Conservation (phyloP, 176 grass and related monocot genomes). For the Stipa capillata region DNA sequence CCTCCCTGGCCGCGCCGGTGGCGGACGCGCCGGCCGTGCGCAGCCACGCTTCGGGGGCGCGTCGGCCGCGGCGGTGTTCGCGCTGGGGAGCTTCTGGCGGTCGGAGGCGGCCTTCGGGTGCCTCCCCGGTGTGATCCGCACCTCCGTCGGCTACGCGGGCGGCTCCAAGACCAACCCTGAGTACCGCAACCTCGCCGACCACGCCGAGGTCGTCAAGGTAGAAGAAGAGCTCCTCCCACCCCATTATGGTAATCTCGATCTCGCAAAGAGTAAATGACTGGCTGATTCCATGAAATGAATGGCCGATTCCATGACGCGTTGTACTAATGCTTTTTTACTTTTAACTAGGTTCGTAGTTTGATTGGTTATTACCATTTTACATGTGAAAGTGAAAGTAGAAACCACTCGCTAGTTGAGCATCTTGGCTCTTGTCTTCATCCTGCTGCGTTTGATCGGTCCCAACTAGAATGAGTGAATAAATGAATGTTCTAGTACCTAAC, state of each 20-base stretch:
- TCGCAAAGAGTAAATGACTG: not conserved
- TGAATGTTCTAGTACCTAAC: not conserved
- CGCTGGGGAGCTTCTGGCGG: slow-evolving; percentile 89
- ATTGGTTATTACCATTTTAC: not conserved
- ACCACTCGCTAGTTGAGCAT: no score
- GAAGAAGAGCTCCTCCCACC: not conserved
- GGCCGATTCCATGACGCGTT: no score
- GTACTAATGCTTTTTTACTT: not conserved
- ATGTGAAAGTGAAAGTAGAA: not conserved
- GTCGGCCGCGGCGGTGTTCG: slow-evolving; percentile 59
- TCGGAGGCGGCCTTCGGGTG: slow-evolving; percentile 77
- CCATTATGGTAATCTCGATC: not conserved
- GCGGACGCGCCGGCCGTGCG: not conserved
- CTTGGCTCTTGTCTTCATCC: no score
- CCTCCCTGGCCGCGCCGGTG: not conserved
- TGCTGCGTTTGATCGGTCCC: no score
- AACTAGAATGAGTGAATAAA: not conserved
- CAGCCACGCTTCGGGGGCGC: not conserved
- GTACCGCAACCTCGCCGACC: slow-evolving; percentile 81
- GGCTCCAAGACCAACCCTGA: slow-evolving; percentile 65
- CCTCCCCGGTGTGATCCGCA: slow-evolving; percentile 61
- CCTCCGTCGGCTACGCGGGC: slow-evolving; percentile 84
- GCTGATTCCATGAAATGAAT: no score
- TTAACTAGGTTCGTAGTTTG: not conserved
- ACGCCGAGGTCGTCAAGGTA: slow-evolving; percentile 92